A percentile compares a stretch with the other conserved stretches of the same genome.
phyloP scores from a whole-genome alignment of 306 rosid genomes.

The Bauhinia variegata region DNA sequence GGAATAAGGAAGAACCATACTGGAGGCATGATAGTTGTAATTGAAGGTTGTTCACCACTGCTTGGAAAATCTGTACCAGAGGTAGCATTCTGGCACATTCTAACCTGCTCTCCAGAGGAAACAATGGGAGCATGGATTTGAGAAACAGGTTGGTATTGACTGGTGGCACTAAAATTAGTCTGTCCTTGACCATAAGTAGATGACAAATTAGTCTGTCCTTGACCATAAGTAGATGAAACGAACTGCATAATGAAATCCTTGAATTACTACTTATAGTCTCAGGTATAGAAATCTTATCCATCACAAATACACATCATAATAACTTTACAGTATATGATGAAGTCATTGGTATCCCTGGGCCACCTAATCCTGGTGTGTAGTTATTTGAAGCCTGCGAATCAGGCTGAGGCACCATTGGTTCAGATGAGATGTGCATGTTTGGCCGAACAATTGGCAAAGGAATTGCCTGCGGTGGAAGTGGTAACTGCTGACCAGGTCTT shows the following conservation, averaged over 20 bases:
- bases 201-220: conserved; percentile 59
- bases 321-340: conserved; percentile 74
- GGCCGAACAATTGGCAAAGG: conserved; percentile 66
- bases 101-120: conserved; percentile 51
- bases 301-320: conserved; percentile 17
- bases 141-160: conserved; percentile 64
- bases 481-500: conserved; percentile 66
- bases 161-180: conserved; percentile 49
- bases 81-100: conserved; percentile 44
- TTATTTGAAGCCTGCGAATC: conserved; percentile 67
- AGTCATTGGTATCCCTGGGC: conserved; percentile 62
- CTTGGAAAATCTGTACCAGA: conserved; percentile 51
- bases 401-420: conserved; percentile 54
- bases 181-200: conserved; percentile 82
- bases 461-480: conserved; percentile 58
- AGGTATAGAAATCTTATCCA: conserved; percentile 7
- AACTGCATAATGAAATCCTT: conserved; percentile 55
- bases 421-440: conserved; percentile 61
- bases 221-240: conserved; percentile 67
- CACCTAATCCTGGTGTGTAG: conserved; percentile 62
- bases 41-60: conserved; percentile 54
- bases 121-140: conserved; percentile 56
- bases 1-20: conserved; percentile 50
- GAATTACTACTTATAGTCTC: conserved; percentile 32
- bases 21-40: conserved; percentile 46